Conservation (phyloP, 805 yeast genomes). For the Maudiozyma saulgeensis region DNA sequence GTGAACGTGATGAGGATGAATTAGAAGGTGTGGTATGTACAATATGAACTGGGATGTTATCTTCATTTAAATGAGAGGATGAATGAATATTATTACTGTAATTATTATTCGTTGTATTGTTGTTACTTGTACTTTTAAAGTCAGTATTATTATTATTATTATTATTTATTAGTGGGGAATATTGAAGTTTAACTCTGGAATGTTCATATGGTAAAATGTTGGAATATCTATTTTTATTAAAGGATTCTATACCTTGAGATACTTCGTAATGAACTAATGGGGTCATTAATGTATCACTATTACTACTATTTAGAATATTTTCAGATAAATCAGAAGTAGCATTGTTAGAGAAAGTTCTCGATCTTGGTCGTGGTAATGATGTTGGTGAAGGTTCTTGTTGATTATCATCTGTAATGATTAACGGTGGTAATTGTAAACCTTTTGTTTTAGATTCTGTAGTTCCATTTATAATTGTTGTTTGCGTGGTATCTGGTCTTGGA, state of each 20-base stretch:
- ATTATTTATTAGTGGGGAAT: slow-evolving; percentile 19
- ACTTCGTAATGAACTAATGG: slow-evolving; percentile 32
- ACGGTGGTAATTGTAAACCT: slow-evolving; percentile 3
- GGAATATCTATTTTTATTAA: slow-evolving; percentile 73
- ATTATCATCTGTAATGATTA: slow-evolving; percentile 1
- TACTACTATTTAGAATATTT: slow-evolving; percentile 6
- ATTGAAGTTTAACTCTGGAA: slow-evolving; percentile 51
- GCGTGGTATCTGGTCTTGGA: not conserved
- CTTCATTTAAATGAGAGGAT: not conserved
- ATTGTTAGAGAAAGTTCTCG: not conserved
- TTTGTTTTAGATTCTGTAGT: not conserved
- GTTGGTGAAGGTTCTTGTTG: not conserved
- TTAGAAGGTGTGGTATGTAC: not conserved
- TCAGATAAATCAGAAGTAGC: not conserved
- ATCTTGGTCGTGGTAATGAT: not conserved
- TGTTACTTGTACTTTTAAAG: not conserved
- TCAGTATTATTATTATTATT: not conserved
- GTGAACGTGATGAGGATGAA: not conserved
- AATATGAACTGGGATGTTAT: not conserved
- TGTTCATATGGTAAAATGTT: slow-evolving; percentile 83
- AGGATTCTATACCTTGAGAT: slow-evolving; percentile 67
- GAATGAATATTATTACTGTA: not conserved
- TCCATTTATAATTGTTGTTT: not conserved
- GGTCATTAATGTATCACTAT: slow-evolving; percentile 16
- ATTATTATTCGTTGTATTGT: too few relatives aligned